Conservation (phyloP, 2,329 filamentous ascomycete species). For the Elsinoe perseae region DNA sequence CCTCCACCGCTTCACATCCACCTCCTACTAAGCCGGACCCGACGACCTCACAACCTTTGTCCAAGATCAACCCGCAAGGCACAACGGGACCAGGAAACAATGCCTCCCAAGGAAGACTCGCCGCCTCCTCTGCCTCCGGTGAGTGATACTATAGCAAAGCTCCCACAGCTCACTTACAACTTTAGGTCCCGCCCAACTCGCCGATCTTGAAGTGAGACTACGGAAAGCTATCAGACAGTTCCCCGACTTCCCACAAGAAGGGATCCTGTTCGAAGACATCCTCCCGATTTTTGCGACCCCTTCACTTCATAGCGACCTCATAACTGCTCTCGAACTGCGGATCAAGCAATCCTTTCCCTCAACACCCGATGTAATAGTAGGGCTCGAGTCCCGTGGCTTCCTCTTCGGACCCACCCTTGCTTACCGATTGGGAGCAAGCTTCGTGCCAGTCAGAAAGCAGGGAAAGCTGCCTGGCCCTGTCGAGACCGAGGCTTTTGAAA, state of each 20-base stretch:
- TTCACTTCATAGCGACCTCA: constrained; percentile 45
- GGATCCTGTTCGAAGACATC: constrained; percentile 97
- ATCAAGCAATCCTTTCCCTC: constrained; percentile 53
- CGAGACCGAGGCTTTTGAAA: constrained; percentile 77
- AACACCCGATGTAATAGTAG: constrained; percentile 72
- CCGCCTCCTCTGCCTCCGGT: constrained; percentile 43
- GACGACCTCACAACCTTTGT: constrained; percentile 21
- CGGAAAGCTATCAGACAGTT: constrained; percentile 71
- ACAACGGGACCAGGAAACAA: constrained; percentile 22
- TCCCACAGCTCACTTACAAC: constrained; percentile 2
- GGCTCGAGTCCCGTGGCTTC: constrained; percentile 89
- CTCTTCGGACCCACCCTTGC: constrained; percentile 89
- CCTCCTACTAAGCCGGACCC: constrained; percentile 28
- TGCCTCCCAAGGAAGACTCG: constrained; percentile 42
- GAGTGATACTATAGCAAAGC: not conserved
- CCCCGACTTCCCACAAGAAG: constrained; percentile 82
- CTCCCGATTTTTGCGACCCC: constrained; percentile 45
- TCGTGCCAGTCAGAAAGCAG: constrained; percentile 89
- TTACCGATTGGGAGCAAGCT: constrained; percentile 70
- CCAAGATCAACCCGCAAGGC: constrained; percentile 20
- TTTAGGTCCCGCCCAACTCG: constrained; percentile 43
- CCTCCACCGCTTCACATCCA: constrained; percentile 29
- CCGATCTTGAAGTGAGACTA: constrained; percentile 60
- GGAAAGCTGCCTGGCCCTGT: constrained; percentile 87
- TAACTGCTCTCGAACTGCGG: constrained; percentile 80